Conservation (phyloP, 2,329 filamentous ascomycete genomes). For the Talaromyces sp. region DNA sequence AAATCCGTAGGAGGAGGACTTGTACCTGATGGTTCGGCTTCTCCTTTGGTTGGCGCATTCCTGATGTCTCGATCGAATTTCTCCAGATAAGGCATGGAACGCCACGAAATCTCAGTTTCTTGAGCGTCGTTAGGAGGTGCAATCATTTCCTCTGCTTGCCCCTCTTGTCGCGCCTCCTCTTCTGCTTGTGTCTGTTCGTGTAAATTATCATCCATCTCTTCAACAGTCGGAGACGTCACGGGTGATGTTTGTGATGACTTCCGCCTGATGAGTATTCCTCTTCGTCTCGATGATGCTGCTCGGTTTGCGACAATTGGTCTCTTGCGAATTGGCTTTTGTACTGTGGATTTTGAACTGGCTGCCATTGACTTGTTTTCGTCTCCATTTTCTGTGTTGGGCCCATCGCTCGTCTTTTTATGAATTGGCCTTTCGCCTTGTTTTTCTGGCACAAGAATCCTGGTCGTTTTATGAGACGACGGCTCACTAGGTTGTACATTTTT, state of each 20-base stretch:
- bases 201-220: conserved; percentile 1
- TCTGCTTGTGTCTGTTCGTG: background rate
- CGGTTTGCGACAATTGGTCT: conserved; percentile 30
- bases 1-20: conserved; percentile 19
- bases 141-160: background rate
- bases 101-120: conserved; percentile 12
- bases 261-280: conserved; percentile 32
- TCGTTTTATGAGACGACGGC: conserved; percentile 27
- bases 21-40: background rate
- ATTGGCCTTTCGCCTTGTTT: conserved; percentile 23
- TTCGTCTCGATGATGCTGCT: conserved; percentile 27
- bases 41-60: background rate
- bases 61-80: conserved; percentile 7
- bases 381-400: conserved; percentile 13
- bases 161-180: background rate
- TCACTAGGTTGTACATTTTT: conserved; percentile 21
- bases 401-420: conserved; percentile 26
- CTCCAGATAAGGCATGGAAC: conserved; percentile 14
- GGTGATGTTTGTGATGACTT: conserved; percentile 36
- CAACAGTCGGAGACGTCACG: conserved; percentile 14
- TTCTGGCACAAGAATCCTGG: conserved; percentile 31
- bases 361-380: background rate
- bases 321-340: conserved; percentile 25
- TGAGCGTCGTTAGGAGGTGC: background rate
- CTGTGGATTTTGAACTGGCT: background rate